phyloP scores from a whole-genome alignment of 2,329 filamentous ascomycete species.

The Xylariaceae sp. region DNA sequence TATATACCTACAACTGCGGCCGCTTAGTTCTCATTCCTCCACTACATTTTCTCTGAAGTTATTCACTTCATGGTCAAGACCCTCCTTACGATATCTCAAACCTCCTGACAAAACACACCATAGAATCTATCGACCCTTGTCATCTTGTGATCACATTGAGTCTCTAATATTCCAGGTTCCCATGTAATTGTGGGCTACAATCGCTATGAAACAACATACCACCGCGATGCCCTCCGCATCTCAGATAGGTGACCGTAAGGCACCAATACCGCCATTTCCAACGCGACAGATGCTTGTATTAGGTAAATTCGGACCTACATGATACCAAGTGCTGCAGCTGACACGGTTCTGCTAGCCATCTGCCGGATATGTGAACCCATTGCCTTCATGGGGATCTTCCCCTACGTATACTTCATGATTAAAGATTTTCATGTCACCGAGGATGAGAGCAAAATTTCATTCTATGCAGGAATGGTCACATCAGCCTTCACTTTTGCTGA shows the following conservation, averaged over 20 bases:
- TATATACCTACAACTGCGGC: slow-evolving; percentile 14
- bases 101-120: too few species aligned
- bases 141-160: too few species aligned
- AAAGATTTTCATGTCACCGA: slow-evolving; percentile 82
- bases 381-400: slow-evolving; percentile 99
- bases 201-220: slow-evolving; percentile 24
- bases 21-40: too few species aligned
- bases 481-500: slow-evolving; percentile 95
- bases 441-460: slow-evolving; percentile 73
- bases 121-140: too few species aligned
- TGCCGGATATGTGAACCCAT: slow-evolving; percentile 98
- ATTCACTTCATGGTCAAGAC: too few species aligned
- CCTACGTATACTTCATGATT: slow-evolving; percentile 98
- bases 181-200: too few species aligned
- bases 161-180: too few species aligned
- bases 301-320: slow-evolving; percentile 25
- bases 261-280: slow-evolving; percentile 33
- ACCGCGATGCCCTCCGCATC: slow-evolving; percentile 21
- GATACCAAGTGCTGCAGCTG: slow-evolving; percentile 2
- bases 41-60: too few species aligned
- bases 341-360: slow-evolving; percentile 54
- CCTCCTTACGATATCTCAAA: too few species aligned
- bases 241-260: slow-evolving; percentile 13
- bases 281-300: slow-evolving; percentile 36
- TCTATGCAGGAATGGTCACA: slow-evolving; percentile 94